Conservation (phyloP, 1,284 basidiomycete species). For the Fomitiporia mediterranea region DNA sequence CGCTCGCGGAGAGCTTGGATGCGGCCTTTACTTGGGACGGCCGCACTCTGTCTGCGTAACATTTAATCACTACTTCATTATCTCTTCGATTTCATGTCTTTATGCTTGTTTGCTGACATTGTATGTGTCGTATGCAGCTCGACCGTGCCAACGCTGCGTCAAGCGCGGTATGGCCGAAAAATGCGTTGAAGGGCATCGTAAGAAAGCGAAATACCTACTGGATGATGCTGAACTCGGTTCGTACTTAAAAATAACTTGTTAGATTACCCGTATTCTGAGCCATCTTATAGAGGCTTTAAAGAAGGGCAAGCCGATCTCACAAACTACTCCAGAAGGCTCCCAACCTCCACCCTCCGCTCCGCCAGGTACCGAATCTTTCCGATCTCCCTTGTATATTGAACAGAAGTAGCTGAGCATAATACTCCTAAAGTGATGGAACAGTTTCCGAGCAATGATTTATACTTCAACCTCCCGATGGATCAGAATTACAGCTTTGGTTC, state of each 20-base stretch:
- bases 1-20: not conserved
- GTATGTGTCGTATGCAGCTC: slow-evolving; percentile 53
- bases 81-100: no score
- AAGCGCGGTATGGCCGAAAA: slow-evolving; percentile 88
- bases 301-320: slow-evolving; percentile 9
- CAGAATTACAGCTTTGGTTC: slow-evolving; percentile 71
- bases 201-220: slow-evolving; percentile 96
- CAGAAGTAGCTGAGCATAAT: slow-evolving; percentile 1
- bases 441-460: slow-evolving; percentile 50
- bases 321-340: slow-evolving; percentile 3
- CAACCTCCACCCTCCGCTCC: slow-evolving; percentile 11
- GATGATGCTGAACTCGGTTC: slow-evolving; percentile 88
- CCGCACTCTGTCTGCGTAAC: not conserved
- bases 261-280: not conserved
- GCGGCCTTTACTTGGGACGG: not conserved
- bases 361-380: slow-evolving; percentile 6
- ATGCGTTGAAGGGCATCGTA: slow-evolving; percentile 92
- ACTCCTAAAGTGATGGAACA: slow-evolving; percentile 37
- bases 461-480: slow-evolving; percentile 61
- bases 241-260: not conserved
- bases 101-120: slow-evolving; percentile 22
- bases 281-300: slow-evolving; percentile 18
- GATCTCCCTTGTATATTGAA: not conserved
- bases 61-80: no score
- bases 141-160: slow-evolving; percentile 91